These are phyloP conservation scores for Echium plantagineum DNA, from an alignment of 257 asterid genomes.

Conservation along the genomic window DNA sequence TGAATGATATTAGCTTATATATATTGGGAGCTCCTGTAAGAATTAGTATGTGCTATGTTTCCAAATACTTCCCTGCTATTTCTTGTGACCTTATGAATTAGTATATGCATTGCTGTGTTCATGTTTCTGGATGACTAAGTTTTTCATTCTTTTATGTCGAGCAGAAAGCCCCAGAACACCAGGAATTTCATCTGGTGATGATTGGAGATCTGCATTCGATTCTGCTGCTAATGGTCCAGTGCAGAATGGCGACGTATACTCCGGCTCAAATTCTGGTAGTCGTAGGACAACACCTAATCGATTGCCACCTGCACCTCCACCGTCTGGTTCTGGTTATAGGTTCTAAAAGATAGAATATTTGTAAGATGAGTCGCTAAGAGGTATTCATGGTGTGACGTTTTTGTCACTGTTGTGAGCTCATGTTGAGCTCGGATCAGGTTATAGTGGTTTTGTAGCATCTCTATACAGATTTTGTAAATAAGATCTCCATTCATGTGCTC, in stretches of 20 bases:
- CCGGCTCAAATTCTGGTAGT: slow-evolving; percentile 49
- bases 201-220: slow-evolving; percentile 94
- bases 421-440: slow-evolving; percentile 30
- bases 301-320: slow-evolving; percentile 91
- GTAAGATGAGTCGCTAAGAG: slow-evolving; percentile 26
- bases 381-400: slow-evolving; percentile 42
- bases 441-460: slow-evolving; percentile 31
- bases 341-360: slow-evolving; percentile 39
- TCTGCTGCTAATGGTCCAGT: slow-evolving; percentile 71
- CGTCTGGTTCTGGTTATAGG: slow-evolving; percentile 62
- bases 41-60: background rate
- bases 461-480: slow-evolving; percentile 52
- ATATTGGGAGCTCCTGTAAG: background rate
- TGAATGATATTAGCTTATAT: background rate
- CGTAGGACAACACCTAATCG: slow-evolving; percentile 92
- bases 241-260: slow-evolving; percentile 55
- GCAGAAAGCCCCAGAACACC: slow-evolving; percentile 69
- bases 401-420: slow-evolving; percentile 28
- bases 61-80: background rate
- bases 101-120: too few species aligned
- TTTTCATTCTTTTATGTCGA: slow-evolving; percentile 6
- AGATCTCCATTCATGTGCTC: slow-evolving; percentile 16
- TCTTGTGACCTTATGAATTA: background rate
- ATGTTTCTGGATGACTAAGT: background rate
- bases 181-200: slow-evolving; percentile 69